Conservation (phyloP, 345 rosid genomes). For the Physaria fendleri region DNA sequence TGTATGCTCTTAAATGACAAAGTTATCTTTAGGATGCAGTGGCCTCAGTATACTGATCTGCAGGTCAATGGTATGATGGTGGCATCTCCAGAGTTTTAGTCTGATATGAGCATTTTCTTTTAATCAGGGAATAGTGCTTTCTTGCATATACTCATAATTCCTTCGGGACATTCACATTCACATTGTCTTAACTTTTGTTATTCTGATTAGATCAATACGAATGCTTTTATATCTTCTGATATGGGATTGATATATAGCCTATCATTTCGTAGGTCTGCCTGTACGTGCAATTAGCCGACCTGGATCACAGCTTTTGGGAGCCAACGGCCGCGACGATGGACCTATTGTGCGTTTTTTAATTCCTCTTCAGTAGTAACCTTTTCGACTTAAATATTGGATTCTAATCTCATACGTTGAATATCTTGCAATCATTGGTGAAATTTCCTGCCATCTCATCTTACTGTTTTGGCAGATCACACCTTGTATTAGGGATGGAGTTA, state of each 20-base stretch:
- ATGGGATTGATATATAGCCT: neutral
- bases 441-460: neutral
- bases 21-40: constrained; percentile 92
- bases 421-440: neutral
- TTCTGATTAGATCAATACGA: neutral
- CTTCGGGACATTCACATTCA: neutral
- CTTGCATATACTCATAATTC: neutral
- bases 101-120: neutral
- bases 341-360: constrained; percentile 55
- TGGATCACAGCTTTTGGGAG: constrained; percentile 80
- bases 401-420: neutral
- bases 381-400: neutral
- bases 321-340: constrained; percentile 95
- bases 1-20: constrained; percentile 98
- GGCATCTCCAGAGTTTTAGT: constrained; percentile 1
- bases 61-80: constrained; percentile 81
- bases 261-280: constrained; percentile 39
- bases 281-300: constrained; percentile 82
- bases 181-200: neutral
- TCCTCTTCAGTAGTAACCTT: constrained; percentile 8
- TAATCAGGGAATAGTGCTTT: neutral
- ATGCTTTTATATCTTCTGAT: neutral
- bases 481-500: constrained; percentile 62
- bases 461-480: constrained; percentile 51
- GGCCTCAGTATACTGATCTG: constrained; percentile 93